phyloP scores from a whole-genome alignment of 305 asterid genomes.

The Fraxinus albicans region DNA sequence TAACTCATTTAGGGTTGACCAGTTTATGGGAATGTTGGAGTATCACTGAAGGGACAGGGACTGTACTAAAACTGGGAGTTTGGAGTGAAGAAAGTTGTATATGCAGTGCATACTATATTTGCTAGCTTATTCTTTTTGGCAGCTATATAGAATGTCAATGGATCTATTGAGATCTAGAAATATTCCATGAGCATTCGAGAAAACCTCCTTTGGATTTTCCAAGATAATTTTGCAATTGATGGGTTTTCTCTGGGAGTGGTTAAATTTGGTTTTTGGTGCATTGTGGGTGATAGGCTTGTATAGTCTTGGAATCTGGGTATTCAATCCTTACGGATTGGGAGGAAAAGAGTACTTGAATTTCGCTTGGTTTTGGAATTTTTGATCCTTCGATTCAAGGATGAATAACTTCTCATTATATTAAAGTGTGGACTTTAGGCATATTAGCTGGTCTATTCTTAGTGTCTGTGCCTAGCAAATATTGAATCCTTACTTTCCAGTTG shows the following conservation, averaged over 20 bases:
- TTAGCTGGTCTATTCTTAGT: not conserved
- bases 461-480: not conserved
- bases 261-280: not conserved
- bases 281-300: not conserved
- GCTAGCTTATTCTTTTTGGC: not conserved
- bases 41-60: not conserved
- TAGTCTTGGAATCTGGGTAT: not conserved
- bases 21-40: not conserved
- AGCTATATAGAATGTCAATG: not conserved
- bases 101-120: not conserved
- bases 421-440: not conserved
- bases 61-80: not conserved
- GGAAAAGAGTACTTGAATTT: not conserved
- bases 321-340: not conserved
- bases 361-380: not conserved
- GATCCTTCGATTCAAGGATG: not conserved
- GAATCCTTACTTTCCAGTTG: not conserved
- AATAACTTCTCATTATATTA: not conserved
- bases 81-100: not conserved
- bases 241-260: not conserved
- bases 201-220: not conserved
- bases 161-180: not conserved
- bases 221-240: not conserved
- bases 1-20: not conserved
- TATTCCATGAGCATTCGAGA: not conserved